phyloP scores from a whole-genome alignment of 2,329 filamentous ascomycete species.

The Fusarium tjaetaba region DNA sequence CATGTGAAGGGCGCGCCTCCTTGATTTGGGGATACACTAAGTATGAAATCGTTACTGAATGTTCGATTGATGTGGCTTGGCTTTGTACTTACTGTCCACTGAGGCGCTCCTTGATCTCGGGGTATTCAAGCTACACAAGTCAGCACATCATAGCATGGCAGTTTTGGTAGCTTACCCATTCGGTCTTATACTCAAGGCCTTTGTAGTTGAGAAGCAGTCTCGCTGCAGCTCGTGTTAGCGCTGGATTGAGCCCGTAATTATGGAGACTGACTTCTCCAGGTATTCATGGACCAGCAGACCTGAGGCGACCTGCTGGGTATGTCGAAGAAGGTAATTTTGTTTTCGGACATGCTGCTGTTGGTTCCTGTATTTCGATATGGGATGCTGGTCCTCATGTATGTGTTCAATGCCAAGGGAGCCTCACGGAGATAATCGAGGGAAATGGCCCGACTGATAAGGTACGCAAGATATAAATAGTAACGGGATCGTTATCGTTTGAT shows the following conservation, averaged over 20 bases:
- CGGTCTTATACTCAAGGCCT: constrained; percentile 21
- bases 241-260: rapidly evolving
- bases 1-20: constrained; percentile 32
- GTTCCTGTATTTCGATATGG: rapidly evolving
- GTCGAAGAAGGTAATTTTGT: constrained; percentile 15
- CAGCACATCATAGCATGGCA: not conserved
- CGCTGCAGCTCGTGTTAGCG: not conserved
- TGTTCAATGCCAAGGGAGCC: not conserved
- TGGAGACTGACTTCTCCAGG: constrained; percentile 24
- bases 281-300: constrained; percentile 36
- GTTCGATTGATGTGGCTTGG: rapidly evolving
- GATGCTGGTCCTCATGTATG: rapidly evolving
- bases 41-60: not conserved
- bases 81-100: constrained; percentile 1
- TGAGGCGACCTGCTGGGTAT: constrained; percentile 25
- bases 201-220: constrained; percentile 34
- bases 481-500: not conserved
- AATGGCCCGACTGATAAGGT: not conserved
- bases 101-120: constrained; percentile 19
- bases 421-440: not conserved
- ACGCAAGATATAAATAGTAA: not conserved
- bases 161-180: constrained; percentile 3
- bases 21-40: constrained; percentile 18
- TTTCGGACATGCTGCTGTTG: not conserved
- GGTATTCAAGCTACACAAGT: constrained; percentile 22